phyloP scores from a whole-genome alignment of 371 early-diverging fungal genomes.

The Mortierella sp. region DNA sequence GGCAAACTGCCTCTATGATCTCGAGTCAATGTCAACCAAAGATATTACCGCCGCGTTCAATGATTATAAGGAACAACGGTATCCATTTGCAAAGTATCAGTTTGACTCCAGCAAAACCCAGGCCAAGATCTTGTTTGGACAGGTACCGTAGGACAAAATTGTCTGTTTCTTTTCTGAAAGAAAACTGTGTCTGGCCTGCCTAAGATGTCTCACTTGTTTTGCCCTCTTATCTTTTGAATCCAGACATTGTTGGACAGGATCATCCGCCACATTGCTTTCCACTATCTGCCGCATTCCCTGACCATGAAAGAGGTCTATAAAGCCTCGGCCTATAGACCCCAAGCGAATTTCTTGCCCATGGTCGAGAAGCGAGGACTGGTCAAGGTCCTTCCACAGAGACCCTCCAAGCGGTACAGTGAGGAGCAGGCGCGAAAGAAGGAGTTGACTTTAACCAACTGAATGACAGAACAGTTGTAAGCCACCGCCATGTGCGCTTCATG shows the following conservation, averaged over 20 bases:
- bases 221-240: not conserved
- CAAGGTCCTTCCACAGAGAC: not conserved
- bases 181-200: no score
- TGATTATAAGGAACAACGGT: constrained; percentile 9
- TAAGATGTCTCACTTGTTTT: no score
- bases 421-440: not conserved
- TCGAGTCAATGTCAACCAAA: not conserved
- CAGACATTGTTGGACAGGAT: constrained; percentile 12
- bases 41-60: constrained; percentile 6
- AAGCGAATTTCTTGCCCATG: not conserved
- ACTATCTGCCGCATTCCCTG: constrained; percentile 10
- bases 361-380: not conserved
- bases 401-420: not conserved
- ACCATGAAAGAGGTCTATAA: not conserved
- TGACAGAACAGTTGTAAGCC: no score
- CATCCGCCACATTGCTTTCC: constrained; percentile 14
- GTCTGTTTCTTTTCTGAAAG: no score
- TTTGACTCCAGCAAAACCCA: not conserved
- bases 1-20: constrained; percentile 17
- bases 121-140: constrained; percentile 12
- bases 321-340: not conserved
- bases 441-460: not conserved
- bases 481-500: no score
- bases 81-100: not conserved
- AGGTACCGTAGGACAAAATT: not conserved